Base-by-base conservation (phyloP, 2,329 filamentous ascomycete species). In the Diaporthe aspalathi region DNA sequence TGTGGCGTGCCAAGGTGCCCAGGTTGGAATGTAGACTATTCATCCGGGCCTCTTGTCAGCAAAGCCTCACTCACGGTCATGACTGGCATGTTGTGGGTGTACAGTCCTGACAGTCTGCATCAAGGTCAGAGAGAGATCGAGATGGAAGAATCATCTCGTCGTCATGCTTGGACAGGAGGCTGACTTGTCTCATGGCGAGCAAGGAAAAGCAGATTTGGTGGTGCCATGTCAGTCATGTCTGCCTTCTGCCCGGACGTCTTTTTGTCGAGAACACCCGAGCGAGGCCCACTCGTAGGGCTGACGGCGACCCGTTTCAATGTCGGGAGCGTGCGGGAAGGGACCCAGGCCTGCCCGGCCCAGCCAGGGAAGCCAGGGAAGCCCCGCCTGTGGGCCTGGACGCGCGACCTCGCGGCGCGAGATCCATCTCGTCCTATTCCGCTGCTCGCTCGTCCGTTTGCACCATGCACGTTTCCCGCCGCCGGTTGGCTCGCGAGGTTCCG, bases 371-470 rank as follows among this genome's bases (percentile, higher is more conserved):
- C n/a, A n/a, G 57, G 40, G 57, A 32, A 40, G 40, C 57, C 57
- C 40, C 43, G 22, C 27, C 43, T 20, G 57, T 20, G 27, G 57
- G 57, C 43, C 57, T 56, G 43, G 54, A 56, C 38, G 67, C 67
- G 53, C 67, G 67, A 68, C 38, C 24, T 72, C 71, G 71, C 68
- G 68, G 38, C 71, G 71, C 71, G 71, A 72, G 71, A 24, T 56
- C 70, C 70, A 65, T n/a, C n/a, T n/a, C n/a, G n/a, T n/a, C n/a
- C n/a, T n/a, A n/a, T n/a, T n/a, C n/a, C n/a, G n/a, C 63, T 38
- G 47, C 45, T 50, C n/a, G n/a, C 54, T 56, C 71, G 56, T 45
- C 67, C 71, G 67, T 66, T 57, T 38, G 24, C 40, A 17, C 49
- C 63, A 40, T 53, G 49, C 63, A 63, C 57, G 29, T 63, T 52